These are phyloP conservation scores for Cyberlindnera amylophila DNA, from an alignment of 805 yeast genomes.

Conservation along the genomic window DNA sequence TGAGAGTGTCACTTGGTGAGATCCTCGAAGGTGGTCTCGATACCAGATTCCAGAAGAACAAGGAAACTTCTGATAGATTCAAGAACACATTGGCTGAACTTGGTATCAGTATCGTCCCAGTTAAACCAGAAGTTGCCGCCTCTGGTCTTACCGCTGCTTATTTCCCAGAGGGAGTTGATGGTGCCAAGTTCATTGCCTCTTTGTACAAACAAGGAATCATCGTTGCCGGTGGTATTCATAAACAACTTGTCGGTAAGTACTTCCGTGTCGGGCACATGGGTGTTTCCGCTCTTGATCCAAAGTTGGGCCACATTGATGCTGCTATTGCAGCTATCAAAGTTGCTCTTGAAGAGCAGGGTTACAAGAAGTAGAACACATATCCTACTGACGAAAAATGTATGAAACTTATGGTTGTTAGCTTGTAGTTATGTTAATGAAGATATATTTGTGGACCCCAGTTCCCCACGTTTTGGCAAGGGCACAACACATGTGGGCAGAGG, in stretches of 20 bases:
- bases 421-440: background rate
- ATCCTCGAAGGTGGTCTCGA: conserved; percentile 56
- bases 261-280: conserved; percentile 98
- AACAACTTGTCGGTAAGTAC: conserved; percentile 72
- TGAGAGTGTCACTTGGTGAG: conserved; percentile 71
- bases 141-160: conserved; percentile 85
- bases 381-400: no score
- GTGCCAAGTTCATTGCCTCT: conserved; percentile 55
- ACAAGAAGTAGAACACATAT: no score
- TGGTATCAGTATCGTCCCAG: conserved; percentile 70
- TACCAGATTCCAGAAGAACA: conserved; percentile 61
- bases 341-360: conserved; percentile 38
- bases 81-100: conserved; percentile 48
- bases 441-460: no score
- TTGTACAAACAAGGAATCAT: conserved; percentile 64
- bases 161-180: conserved; percentile 71
- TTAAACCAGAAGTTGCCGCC: conserved; percentile 58
- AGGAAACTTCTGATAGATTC: conserved; percentile 57
- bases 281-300: conserved; percentile 57
- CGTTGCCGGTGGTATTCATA: conserved; percentile 88
- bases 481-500: no score
- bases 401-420: no score
- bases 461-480: no score
- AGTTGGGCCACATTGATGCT: conserved; percentile 49
- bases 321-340: conserved; percentile 45